Evolutionary conservation across 305 asterid genomes (phyloP).

Genomic region (Rubia peregrina): DNA sequence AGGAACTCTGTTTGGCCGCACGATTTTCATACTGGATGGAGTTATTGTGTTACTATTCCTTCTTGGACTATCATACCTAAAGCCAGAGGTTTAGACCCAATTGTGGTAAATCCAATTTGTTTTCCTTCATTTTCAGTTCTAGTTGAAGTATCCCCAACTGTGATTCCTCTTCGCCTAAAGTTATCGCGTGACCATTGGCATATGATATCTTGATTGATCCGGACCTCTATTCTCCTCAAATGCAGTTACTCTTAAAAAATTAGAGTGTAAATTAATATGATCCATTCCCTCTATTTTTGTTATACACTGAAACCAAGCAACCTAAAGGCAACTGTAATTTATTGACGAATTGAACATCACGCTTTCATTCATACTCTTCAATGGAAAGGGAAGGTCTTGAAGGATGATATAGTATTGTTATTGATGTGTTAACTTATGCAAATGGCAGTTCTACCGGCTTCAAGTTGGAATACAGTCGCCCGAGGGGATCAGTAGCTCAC

Average conservation of each 20-base stretch:
- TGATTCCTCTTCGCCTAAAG: neutral
- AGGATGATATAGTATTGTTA: neutral
- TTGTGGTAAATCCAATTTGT: conserved; percentile 38
- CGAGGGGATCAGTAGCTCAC: conserved; percentile 48
- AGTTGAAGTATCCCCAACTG: neutral
- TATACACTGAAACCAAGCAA: neutral
- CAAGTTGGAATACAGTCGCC: conserved; percentile 72
- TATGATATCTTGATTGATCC: neutral
- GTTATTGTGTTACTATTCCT: conserved; percentile 65
- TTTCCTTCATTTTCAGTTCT: neutral
- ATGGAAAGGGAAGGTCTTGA: neutral
- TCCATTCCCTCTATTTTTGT: neutral
- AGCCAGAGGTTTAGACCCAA: conserved; percentile 44
- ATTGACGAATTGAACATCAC: no score
- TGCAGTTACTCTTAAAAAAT: neutral
- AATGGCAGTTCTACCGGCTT: conserved; percentile 66
- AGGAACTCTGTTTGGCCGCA: conserved; percentile 57
- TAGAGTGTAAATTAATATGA: neutral
- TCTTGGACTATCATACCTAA: conserved; percentile 52
- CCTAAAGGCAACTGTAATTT: neutral
- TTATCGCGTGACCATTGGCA: neutral
- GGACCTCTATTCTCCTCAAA: neutral
- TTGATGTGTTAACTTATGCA: conserved; percentile 7
- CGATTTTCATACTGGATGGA: conserved; percentile 64
- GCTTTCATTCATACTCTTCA: neutral